phyloP scores from a whole-genome alignment of 805 yeast genomes.

The Yamadazyma insecticola region DNA sequence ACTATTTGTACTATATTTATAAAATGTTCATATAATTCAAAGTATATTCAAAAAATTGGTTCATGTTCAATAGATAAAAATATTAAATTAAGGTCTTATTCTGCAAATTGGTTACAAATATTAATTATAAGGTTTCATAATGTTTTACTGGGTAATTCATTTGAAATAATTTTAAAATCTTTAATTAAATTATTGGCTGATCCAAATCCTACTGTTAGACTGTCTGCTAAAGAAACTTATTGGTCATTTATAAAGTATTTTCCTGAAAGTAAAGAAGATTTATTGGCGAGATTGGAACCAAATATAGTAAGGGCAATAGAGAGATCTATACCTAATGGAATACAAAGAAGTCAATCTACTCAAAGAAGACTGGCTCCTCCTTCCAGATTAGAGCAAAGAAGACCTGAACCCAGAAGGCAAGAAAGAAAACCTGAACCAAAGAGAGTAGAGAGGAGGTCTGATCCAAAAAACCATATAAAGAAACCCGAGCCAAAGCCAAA shows the following conservation, averaged over 20 bases:
- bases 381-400: constrained; percentile 1
- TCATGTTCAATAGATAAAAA: constrained; percentile 63
- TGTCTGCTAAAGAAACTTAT: constrained; percentile 62
- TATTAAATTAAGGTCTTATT: constrained; percentile 62
- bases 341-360: not conserved
- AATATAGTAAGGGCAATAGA: constrained; percentile 58
- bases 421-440: not conserved
- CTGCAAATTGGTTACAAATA: constrained; percentile 68
- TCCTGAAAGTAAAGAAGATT: constrained; percentile 45
- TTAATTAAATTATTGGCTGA: constrained; percentile 64
- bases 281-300: constrained; percentile 38
- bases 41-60: constrained; percentile 47
- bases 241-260: constrained; percentile 63
- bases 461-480: too few species aligned
- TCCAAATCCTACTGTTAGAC: constrained; percentile 78
- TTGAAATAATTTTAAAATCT: constrained; percentile 46
- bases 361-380: constrained; percentile 2
- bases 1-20: constrained; percentile 53
- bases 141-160: constrained; percentile 11
- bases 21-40: constrained; percentile 49
- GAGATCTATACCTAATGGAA: constrained; percentile 44
- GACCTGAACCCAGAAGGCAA: not conserved
- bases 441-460: too few species aligned
- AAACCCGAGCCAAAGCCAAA: too few species aligned
- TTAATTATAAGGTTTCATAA: constrained; percentile 48